phyloP scores from a whole-genome alignment of 164 flowering plant species.

The Chloranthus sessilifolius region DNA sequence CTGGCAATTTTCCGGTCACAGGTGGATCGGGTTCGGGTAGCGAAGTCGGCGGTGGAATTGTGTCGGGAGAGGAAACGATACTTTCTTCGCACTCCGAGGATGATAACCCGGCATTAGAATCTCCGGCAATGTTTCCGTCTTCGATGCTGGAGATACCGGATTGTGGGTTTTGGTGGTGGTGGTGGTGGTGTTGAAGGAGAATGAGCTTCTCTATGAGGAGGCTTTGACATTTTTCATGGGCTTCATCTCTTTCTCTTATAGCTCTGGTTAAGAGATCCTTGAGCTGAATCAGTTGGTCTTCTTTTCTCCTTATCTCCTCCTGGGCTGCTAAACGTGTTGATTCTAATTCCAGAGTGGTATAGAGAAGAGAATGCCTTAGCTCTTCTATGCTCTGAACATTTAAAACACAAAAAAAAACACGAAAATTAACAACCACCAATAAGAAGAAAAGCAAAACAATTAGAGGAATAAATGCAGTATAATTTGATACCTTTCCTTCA shows the following conservation, averaged over 20 bases:
- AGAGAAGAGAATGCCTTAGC: slow-evolving; percentile 49
- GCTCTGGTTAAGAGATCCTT: slow-evolving; percentile 40
- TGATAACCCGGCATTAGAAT: slow-evolving; percentile 52
- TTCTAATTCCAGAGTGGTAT: slow-evolving; percentile 70
- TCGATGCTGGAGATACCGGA: background rate
- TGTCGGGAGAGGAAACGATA: slow-evolving; percentile 62
- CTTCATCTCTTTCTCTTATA: slow-evolving; percentile 67
- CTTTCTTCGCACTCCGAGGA: slow-evolving; percentile 84
- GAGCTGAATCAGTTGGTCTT: slow-evolving; percentile 51
- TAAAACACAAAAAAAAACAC: background rate
- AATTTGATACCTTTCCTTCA: slow-evolving; percentile 65
- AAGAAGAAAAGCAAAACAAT: slow-evolving; percentile 1
- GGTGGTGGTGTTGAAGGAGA: slow-evolving; percentile 42
- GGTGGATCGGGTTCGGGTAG: slow-evolving; percentile 26
- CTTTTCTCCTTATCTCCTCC: slow-evolving; percentile 70
- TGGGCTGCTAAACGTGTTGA: slow-evolving; percentile 54
- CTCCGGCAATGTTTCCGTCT: slow-evolving; percentile 21
- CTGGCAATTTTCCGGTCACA: slow-evolving; percentile 50
- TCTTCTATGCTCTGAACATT: slow-evolving; percentile 62
- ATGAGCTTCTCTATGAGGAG: slow-evolving; percentile 40
- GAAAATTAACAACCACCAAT: background rate
- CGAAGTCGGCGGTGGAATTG: slow-evolving; percentile 23
- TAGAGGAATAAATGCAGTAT: background rate
- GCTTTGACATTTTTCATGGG: slow-evolving; percentile 50
- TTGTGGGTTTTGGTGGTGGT: slow-evolving; percentile 11